A percentile compares a stretch with the other conserved stretches of the same genome.
phyloP scores from a whole-genome alignment of 345 rosid genomes.

The Trapa incisa region DNA sequence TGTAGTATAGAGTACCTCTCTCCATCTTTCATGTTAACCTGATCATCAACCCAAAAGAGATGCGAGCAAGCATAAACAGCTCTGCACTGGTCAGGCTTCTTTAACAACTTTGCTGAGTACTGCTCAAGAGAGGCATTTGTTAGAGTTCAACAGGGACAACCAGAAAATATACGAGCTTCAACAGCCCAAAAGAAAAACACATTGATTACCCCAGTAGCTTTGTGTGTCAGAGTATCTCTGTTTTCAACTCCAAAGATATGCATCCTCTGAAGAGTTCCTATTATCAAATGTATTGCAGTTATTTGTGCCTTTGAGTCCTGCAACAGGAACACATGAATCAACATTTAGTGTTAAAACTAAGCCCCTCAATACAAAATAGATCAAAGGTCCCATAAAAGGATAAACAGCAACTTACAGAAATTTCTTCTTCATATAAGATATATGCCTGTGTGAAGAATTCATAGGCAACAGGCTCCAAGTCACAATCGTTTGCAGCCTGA shows the following conservation, averaged over 20 bases:
- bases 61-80: constrained; percentile 94
- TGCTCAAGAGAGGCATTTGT: constrained; percentile 24
- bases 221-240: constrained; percentile 91
- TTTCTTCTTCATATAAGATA: constrained; percentile 91
- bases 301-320: constrained; percentile 95
- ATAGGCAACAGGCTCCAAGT: constrained; percentile 88
- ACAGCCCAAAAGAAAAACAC: constrained; percentile 5
- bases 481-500: constrained; percentile 96
- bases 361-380: neutral
- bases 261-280: constrained; percentile 98
- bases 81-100: constrained; percentile 98
- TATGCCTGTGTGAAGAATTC: constrained; percentile 99
- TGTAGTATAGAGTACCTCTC: constrained; percentile 44
- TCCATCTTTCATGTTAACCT: constrained; percentile 78
- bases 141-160: constrained; percentile 12
- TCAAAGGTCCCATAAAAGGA: neutral
- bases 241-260: constrained; percentile 96
- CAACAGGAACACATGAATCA: constrained; percentile 12
- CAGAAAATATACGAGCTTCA: constrained; percentile 2
- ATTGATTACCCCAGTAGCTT: constrained; percentile 81
- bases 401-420: constrained; percentile 55
- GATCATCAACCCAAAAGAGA: constrained; percentile 94
- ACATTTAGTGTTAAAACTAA: neutral
- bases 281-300: constrained; percentile 77
- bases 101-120: constrained; percentile 94